Conservation (phyloP, 345 rosid genomes). For the Bruguiera parviflora region DNA sequence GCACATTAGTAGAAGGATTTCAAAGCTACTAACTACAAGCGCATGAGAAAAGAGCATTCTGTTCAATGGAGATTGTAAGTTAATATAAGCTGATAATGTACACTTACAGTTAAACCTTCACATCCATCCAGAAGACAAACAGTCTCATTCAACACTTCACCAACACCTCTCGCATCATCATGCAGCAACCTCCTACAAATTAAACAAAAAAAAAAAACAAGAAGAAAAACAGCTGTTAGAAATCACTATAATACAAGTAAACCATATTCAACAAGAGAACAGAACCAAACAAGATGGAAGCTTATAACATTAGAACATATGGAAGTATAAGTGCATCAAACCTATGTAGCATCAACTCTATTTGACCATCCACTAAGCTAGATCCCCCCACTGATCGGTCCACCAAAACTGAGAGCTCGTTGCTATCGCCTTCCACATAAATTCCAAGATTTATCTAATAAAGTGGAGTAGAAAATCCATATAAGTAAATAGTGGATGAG, state of each 20-base stretch:
- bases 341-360: slow-evolving; percentile 98
- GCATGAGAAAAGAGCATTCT: too few species aligned
- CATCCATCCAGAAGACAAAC: slow-evolving; percentile 64
- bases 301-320: background rate
- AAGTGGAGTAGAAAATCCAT: slow-evolving; percentile 12
- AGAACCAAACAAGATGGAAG: background rate
- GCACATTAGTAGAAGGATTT: background rate
- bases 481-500: background rate
- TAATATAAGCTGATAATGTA: slow-evolving; percentile 16
- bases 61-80: slow-evolving; percentile 5
- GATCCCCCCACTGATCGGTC: slow-evolving; percentile 90
- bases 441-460: slow-evolving; percentile 80
- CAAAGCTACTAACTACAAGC: background rate
- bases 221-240: background rate
- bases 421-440: slow-evolving; percentile 60
- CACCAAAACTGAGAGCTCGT: slow-evolving; percentile 79
- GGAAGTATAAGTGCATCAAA: slow-evolving; percentile 18
- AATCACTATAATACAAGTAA: slow-evolving; percentile 7
- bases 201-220: background rate
- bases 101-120: slow-evolving; percentile 84
- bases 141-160: slow-evolving; percentile 85
- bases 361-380: slow-evolving; percentile 76
- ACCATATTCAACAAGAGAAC: slow-evolving; percentile 6
- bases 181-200: slow-evolving; percentile 65
- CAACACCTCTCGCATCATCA: slow-evolving; percentile 89